Percentiles rank a stretch among this genome's conserved stretches.
Conservation (phyloP, 2,329 filamentous ascomycete species). For the Colletotrichum truncatum region DNA sequence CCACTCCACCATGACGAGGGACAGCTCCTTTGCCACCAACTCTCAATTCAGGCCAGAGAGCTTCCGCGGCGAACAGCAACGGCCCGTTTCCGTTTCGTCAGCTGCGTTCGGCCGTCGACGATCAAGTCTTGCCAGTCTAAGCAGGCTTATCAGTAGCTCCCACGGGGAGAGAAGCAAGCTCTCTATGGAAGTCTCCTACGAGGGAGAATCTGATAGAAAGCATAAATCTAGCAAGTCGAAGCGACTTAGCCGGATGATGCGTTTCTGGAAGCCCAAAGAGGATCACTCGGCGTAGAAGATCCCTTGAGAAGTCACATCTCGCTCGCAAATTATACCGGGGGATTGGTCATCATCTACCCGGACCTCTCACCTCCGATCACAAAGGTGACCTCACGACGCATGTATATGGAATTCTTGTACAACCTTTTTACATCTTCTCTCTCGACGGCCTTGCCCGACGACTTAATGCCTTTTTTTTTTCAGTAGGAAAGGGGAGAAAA, state of each 20-base stretch:
- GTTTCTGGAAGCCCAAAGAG: conserved; percentile 78
- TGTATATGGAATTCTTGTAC: conserved; percentile 49
- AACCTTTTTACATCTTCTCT: conserved; percentile 38
- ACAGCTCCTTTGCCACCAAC: conserved; percentile 61
- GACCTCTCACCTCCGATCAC: background rate
- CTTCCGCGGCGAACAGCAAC: conserved; percentile 57
- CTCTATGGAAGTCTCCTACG: conserved; percentile 71
- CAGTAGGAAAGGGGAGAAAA: background rate
- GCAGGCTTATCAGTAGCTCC: conserved; percentile 78
- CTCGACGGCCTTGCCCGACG: conserved; percentile 11
- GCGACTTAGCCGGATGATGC: conserved; percentile 78
- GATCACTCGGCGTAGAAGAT: conserved; percentile 39
- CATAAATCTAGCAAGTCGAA: conserved; percentile 71
- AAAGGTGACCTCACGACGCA: conserved; percentile 39
- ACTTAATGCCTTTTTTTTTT: conserved; percentile 20
- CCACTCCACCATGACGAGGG: conserved; percentile 79
- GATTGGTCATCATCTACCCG: background rate
- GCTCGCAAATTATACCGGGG: conserved; percentile 4
- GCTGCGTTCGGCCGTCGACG: conserved; percentile 74
- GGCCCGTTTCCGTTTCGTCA: conserved; percentile 70
- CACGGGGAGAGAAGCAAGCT: conserved; percentile 81
- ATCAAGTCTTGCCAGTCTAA: conserved; percentile 80
- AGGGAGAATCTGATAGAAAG: conserved; percentile 66
- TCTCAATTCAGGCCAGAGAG: conserved; percentile 59
- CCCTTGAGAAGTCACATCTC: background rate